These are phyloP conservation scores for Crithidia expoeki DNA, from an alignment of 208 protist species.

Conservation along the genomic window DNA sequence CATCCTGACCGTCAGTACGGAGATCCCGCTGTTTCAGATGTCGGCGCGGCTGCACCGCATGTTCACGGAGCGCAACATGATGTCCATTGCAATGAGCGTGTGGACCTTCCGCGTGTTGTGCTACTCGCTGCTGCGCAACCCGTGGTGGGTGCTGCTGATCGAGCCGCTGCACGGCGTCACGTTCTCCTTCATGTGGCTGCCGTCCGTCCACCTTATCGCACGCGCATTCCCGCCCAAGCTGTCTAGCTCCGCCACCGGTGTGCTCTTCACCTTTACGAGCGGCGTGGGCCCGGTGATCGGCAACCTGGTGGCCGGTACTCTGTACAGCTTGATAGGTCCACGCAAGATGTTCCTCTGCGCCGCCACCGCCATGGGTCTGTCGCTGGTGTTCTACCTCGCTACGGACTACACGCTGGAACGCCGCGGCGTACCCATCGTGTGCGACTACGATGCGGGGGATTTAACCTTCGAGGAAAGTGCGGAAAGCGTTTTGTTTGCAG, in stretches of 20 bases:
- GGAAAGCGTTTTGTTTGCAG: not conserved
- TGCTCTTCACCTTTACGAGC: constrained; percentile 51
- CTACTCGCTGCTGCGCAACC: constrained; percentile 62
- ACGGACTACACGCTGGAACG: constrained; percentile 43
- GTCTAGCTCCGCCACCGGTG: constrained; percentile 55
- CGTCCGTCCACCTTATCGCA: constrained; percentile 46
- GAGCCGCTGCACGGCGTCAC: constrained; percentile 79
- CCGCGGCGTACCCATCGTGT: constrained; percentile 21
- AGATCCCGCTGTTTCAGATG: constrained; percentile 54
- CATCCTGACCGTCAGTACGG: no score
- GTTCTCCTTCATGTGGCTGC: constrained; percentile 74
- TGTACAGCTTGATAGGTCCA: constrained; percentile 54
- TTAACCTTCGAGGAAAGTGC: not conserved
- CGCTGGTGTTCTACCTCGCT: constrained; percentile 38
- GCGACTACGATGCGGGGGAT: constrained; percentile 15
- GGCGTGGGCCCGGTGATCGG: constrained; percentile 66
- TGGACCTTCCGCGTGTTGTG: constrained; percentile 59
- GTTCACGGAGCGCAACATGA: constrained; percentile 56
- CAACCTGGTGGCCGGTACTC: constrained; percentile 52
- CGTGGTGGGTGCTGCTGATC: constrained; percentile 68
- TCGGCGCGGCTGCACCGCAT: constrained; percentile 37
- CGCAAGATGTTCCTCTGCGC: constrained; percentile 52
- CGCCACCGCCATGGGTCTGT: constrained; percentile 35
- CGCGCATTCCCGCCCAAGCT: constrained; percentile 46
- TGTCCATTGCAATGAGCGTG: constrained; percentile 51